Evolutionary conservation across 257 asterid genomes (phyloP).

Genomic region (Solanum chiquidenum): DNA sequence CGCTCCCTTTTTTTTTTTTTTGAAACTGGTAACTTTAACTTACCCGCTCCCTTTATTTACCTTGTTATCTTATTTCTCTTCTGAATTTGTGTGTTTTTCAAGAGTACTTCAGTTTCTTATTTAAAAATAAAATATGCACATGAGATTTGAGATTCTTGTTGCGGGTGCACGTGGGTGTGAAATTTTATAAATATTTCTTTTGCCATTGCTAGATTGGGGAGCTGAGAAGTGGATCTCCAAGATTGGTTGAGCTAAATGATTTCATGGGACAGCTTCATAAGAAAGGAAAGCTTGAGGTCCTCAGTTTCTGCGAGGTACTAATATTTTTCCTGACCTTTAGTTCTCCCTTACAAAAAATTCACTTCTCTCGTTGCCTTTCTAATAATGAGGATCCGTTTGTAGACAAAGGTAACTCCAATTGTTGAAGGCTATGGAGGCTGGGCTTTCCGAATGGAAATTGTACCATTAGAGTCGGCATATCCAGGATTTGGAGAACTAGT

Average conservation of each 20-base stretch:
- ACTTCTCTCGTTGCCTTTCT: not conserved
- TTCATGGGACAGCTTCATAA: conserved; percentile 63
- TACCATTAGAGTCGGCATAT: conserved; percentile 87
- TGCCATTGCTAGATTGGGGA: conserved; percentile 74
- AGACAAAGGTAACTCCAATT: conserved; percentile 96
- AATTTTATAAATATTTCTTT: not conserved
- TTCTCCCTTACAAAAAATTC: not conserved
- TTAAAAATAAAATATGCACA: not conserved
- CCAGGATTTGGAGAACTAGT: conserved; percentile 97
- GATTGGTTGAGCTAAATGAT: conserved; percentile 83
- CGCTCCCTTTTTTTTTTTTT: not conserved
- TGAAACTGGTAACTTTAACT: too few relatives aligned
- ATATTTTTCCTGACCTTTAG: not conserved
- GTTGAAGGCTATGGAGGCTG: conserved; percentile 99
- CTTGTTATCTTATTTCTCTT: not conserved
- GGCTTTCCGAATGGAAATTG: conserved; percentile 97
- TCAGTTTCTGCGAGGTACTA: conserved; percentile 88
- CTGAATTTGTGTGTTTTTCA: not conserved
- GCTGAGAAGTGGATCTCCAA: conserved; percentile 96
- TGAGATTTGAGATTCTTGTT: not conserved
- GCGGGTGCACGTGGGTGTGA: not conserved
- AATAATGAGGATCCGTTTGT: conserved; percentile 20
- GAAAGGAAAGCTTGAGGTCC: conserved; percentile 76
- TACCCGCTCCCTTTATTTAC: not conserved
- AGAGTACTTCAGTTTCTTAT: not conserved